phyloP scores from a whole-genome alignment of 345 rosid genomes.

The Citrus sinensis region DNA sequence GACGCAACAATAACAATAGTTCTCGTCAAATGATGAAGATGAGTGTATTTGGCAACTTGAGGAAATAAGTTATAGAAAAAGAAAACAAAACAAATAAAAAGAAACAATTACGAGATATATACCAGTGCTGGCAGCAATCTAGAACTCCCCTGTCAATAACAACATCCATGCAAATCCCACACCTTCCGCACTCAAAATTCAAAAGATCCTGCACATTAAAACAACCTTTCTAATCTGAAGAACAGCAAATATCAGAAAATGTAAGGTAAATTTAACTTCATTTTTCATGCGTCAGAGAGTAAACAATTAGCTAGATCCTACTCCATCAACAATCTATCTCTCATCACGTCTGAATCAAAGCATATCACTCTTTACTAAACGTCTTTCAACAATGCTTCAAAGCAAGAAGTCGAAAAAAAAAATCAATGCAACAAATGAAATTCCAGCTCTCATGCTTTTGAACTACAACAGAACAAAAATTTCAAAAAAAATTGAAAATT shows the following conservation, averaged over 20 bases:
- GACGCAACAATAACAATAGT: neutral
- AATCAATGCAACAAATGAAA: neutral
- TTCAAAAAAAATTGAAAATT: conserved; percentile 24
- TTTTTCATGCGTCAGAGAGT: neutral
- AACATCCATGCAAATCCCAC: conserved; percentile 99
- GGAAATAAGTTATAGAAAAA: neutral
- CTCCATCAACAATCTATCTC: neutral
- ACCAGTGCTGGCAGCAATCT: conserved; percentile 99
- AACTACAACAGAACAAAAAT: neutral
- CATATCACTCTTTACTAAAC: neutral
- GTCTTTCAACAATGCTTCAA: neutral
- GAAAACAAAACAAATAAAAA: neutral
- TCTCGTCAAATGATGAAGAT: neutral
- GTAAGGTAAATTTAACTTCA: neutral
- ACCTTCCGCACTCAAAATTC: conserved; percentile 68
- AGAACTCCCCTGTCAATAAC: conserved; percentile 90
- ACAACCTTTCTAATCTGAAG: neutral
- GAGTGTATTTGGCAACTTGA: neutral
- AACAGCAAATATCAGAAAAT: neutral
- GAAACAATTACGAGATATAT: conserved; percentile 13
- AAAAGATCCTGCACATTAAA: conserved; percentile 47
- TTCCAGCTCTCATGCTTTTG: neutral
- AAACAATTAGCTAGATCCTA: neutral
- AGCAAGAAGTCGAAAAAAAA: neutral
- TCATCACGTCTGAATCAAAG: conserved; percentile 1